Conservation (phyloP, 164 flowering plant species). For the Tetracentron sinense region DNA sequence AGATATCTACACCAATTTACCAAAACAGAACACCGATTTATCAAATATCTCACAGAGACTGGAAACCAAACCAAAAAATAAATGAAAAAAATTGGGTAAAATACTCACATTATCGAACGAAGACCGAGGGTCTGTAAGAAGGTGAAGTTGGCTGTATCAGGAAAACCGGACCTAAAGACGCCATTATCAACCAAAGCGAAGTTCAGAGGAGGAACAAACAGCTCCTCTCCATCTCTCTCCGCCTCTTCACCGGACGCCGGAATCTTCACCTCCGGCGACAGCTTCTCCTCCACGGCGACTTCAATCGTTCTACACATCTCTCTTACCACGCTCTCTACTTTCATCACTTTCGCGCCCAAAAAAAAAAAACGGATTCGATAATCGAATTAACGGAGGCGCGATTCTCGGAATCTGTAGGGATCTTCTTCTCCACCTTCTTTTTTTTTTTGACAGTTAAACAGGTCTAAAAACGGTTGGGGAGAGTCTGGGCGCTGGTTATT, state of each 20-base stretch:
- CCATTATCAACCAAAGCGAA: too few species aligned
- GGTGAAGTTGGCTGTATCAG: too few species aligned
- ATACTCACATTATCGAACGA: too few species aligned
- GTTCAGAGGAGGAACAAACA: neutral
- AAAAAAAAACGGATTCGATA: neutral
- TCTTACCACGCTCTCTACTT: constrained; percentile 9
- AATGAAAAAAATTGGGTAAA: too few species aligned
- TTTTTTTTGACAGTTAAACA: neutral
- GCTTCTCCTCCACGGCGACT: constrained; percentile 5
- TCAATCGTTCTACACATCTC: constrained; percentile 17
- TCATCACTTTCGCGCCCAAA: constrained; percentile 25
- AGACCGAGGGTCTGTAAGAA: too few species aligned
- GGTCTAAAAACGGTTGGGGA: neutral
- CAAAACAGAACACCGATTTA: too few species aligned
- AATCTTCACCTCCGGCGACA: neutral
- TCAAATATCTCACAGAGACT: too few species aligned
- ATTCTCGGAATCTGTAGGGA: neutral
- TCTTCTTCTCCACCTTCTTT: neutral
- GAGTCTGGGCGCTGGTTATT: constrained; percentile 8
- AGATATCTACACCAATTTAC: too few species aligned
- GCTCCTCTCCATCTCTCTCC: too few species aligned
- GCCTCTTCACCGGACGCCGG: neutral
- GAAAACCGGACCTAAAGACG: too few species aligned
- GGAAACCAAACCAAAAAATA: too few species aligned
- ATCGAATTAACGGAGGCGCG: neutral